Conservation (phyloP, 2,329 filamentous ascomycete species). For the Aspergillus tubingensis region DNA sequence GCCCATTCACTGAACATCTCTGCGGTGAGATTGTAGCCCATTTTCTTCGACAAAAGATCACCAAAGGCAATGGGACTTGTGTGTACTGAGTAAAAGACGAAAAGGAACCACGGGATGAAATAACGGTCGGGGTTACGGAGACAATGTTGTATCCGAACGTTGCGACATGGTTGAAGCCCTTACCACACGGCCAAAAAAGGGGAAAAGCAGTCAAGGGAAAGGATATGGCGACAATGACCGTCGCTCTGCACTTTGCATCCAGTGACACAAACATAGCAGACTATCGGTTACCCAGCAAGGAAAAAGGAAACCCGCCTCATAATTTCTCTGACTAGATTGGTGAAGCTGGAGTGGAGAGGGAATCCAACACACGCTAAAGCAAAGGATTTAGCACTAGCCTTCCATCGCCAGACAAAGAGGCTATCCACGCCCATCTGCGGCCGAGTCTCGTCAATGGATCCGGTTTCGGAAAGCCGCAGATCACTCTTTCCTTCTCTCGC, state of each 20-base stretch:
- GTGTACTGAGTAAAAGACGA: background rate
- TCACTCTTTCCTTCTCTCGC: background rate
- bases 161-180: background rate
- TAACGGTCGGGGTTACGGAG: background rate
- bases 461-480: background rate
- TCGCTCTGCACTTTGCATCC: background rate
- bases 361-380: background rate
- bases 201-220: background rate
- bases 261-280: background rate
- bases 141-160: background rate
- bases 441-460: background rate
- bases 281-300: background rate
- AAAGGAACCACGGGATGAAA: background rate
- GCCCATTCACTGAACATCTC: slow-evolving; percentile 24
- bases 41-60: background rate
- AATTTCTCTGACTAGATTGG: background rate
- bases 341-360: background rate
- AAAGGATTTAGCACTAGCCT: background rate
- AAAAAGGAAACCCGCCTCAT: background rate
- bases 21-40: slow-evolving; percentile 21
- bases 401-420: background rate
- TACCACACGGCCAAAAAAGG: background rate
- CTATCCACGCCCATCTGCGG: background rate
- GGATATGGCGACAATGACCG: background rate
- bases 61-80: background rate